Evolutionary conservation across 139 green algal genomes (phyloP), one percentile per base, ranked within the genome.

Genomic region (Eudorina sp.): DNA sequence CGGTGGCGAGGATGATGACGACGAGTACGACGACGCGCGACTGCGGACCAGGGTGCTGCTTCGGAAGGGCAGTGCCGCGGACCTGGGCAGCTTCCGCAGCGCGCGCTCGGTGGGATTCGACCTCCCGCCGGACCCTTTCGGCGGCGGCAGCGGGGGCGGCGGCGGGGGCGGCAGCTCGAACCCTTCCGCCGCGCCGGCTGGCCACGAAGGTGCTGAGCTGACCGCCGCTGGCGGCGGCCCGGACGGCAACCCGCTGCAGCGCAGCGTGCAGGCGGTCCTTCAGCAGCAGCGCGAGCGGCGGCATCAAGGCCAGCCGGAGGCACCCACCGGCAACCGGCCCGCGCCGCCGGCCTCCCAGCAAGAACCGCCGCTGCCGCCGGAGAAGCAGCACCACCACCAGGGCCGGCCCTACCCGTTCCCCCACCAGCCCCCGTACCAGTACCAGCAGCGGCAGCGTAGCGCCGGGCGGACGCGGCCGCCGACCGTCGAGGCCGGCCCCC

Each of bases 191-290:
- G 58, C 58, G 23, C 11, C 6, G 58, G 6, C 25, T 13, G 58
- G 58, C 11, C 23, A 11, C 58, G 27, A 6, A n/a, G n/a, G n/a
- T n/a, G n/a, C n/a, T n/a, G n/a, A n/a, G n/a, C n/a, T n/a, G 31
- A 41, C 13, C n/a, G 64, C 29, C 64, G 64, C 31, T n/a, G 43
- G 8, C 64, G 64, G 6, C 6, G 19, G 19, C 69, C 6, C 9
- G 16, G 38, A 53, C 27, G 43, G 27, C 43, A 66, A 83, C 46
- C 74, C 46, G 74, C 46, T 83, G 74, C 74, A 83, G 29, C 46
- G 46, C n/a, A 66, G 74, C n/a, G 48, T 83, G 29, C 48, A 45
- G 2, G 46, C n/a, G 3, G 74, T 19, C 29, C 48, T 80, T 25
- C 4, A 21, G 43, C 72, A 80, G 16, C 69, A 77, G 69, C 36